phyloP scores from a whole-genome alignment of 148 eudicot genomes.

The Tetragonia tetragonoides region DNA sequence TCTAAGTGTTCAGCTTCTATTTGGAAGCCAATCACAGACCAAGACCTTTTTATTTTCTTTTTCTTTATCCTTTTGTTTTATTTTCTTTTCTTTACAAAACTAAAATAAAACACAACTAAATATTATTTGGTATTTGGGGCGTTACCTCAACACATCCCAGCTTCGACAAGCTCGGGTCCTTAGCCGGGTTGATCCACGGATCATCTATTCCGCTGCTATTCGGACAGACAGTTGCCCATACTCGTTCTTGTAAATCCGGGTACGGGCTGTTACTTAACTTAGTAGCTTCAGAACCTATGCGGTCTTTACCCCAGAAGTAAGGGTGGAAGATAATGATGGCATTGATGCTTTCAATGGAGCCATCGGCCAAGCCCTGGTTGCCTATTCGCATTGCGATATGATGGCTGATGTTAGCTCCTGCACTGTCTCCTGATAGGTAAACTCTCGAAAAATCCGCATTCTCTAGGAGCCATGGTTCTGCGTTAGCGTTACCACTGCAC shows the following conservation, averaged over 20 bases:
- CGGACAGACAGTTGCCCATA: not conserved
- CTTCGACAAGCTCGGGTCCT: not conserved
- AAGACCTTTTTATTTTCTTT: no score
- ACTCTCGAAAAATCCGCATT: not conserved
- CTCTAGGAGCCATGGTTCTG: not conserved
- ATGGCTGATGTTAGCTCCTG: not conserved
- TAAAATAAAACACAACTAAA: no score
- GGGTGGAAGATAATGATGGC: not conserved
- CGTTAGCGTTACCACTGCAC: not conserved
- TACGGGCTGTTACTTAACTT: not conserved
- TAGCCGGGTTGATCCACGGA: not conserved
- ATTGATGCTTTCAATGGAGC: not conserved
- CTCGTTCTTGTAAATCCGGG: not conserved
- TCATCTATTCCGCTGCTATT: not conserved
- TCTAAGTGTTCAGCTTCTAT: no score
- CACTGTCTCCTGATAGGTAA: not conserved
- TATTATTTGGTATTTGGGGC: no score
- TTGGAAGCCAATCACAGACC: no score
- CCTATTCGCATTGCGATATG: not conserved
- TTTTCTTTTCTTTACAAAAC: no score
- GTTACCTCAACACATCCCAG: conserved; percentile 32
- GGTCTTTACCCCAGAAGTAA: not conserved
- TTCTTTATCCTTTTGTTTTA: no score
- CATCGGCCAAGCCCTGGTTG: not conserved
- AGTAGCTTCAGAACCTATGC: not conserved